Evolutionary conservation across 139 green algal species (phyloP).

Genomic region (Chlamydomonas applanata): DNA sequence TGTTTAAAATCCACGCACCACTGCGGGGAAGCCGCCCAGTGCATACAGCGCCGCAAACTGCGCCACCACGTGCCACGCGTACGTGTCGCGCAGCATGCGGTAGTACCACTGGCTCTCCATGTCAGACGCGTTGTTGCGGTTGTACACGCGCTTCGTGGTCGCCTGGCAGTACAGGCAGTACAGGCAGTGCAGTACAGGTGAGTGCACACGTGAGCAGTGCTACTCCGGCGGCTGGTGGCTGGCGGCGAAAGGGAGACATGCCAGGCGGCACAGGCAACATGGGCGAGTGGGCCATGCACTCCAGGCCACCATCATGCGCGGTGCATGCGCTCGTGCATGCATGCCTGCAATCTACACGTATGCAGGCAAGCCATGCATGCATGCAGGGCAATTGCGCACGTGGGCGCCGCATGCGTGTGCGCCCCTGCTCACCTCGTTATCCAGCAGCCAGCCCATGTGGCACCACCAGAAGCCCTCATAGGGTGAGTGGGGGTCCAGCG

Average conservation of each 20-base stretch:
- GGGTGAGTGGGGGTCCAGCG: conserved; percentile 94
- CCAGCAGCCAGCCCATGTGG: conserved; percentile 97
- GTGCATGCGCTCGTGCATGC: too few relatives aligned
- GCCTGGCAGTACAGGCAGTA: conserved; percentile 40
- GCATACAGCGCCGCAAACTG: conserved; percentile 78
- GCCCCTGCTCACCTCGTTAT: conserved; percentile 70
- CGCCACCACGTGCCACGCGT: conserved; percentile 82
- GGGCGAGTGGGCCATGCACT: too few relatives aligned
- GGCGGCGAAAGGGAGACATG: too few relatives aligned
- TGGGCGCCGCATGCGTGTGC: background rate
- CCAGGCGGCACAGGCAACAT: too few relatives aligned
- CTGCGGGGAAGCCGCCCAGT: conserved; percentile 80
- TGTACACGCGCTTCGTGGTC: conserved; percentile 71
- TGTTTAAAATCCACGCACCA: conserved; percentile 55
- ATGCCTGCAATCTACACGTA: too few relatives aligned
- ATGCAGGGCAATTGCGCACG: background rate
- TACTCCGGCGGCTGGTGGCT: too few relatives aligned
- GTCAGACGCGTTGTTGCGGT: conserved; percentile 83
- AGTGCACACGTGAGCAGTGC: too few relatives aligned
- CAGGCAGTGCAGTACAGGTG: too few relatives aligned
- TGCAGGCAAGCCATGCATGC: background rate
- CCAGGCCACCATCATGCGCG: too few relatives aligned
- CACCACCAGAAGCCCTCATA: conserved; percentile 98
- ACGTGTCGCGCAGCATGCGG: conserved; percentile 66
- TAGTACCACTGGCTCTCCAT: conserved; percentile 93